Percentiles rank a stretch among this genome's conserved stretches.
Evolutionary conservation across 2,329 filamentous ascomycete species (phyloP).

Genomic region (Penicillium aurantiogriseum): DNA sequence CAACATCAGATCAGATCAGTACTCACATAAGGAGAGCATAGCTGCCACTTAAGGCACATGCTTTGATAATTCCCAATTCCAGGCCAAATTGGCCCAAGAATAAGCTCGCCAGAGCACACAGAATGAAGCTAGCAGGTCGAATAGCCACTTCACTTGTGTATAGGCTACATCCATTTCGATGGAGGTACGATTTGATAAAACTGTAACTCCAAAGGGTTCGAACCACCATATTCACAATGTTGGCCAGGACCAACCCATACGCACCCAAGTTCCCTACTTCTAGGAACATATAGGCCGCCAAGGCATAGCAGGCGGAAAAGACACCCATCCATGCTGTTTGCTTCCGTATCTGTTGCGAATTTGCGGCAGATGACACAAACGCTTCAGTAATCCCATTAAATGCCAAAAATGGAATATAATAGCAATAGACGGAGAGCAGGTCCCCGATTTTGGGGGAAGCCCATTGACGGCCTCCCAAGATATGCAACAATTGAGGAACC

Average conservation of each 20-base stretch:
- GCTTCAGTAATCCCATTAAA: constrained; percentile 89
- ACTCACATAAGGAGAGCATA: constrained; percentile 63
- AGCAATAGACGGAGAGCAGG: constrained; percentile 78
- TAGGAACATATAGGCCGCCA: constrained; percentile 72
- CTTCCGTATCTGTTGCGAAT: constrained; percentile 66
- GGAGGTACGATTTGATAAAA: constrained; percentile 70
- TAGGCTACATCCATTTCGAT: constrained; percentile 45
- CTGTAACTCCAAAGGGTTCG: constrained; percentile 75
- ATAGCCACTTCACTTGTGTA: constrained; percentile 47
- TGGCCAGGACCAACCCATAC: constrained; percentile 77
- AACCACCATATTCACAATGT: constrained; percentile 84
- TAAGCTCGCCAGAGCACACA: constrained; percentile 47
- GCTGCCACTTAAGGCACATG: constrained; percentile 51
- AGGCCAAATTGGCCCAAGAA: constrained; percentile 34
- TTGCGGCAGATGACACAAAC: constrained; percentile 86
- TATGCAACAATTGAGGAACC: constrained; percentile 68
- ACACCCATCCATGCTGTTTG: constrained; percentile 82
- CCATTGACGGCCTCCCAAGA: constrained; percentile 79
- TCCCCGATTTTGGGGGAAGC: constrained; percentile 67
- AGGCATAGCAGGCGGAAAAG: constrained; percentile 75
- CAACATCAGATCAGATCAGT: constrained; percentile 37
- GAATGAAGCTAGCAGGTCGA: constrained; percentile 43
- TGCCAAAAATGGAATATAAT: constrained; percentile 89
- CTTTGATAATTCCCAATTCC: constrained; percentile 42
- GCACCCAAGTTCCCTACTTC: constrained; percentile 69